Evolutionary conservation across 768 basidiomycete genomes (phyloP).

Genomic region (Macrocybe gigantea): DNA sequence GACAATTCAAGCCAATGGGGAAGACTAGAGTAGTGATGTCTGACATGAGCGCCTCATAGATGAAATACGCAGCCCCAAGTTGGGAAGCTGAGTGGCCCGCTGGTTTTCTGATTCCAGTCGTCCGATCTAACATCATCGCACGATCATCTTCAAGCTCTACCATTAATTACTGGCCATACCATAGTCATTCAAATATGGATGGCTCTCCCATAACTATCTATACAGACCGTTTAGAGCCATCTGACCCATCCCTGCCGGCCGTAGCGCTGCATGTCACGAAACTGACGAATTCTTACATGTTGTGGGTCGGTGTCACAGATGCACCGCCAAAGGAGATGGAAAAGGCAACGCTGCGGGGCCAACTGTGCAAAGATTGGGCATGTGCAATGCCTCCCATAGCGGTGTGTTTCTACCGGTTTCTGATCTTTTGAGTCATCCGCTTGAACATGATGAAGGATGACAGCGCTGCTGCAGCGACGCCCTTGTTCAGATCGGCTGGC

Average conservation of each 20-base stretch:
- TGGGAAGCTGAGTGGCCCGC: no score
- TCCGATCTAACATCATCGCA: slow-evolving; percentile 1
- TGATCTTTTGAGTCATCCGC: not conserved
- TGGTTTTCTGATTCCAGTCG: no score
- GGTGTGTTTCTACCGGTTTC: slow-evolving; percentile 21
- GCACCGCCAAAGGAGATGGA: slow-evolving; percentile 35
- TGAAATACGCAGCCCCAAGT: no score
- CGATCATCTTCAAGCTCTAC: no score
- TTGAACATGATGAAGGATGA: slow-evolving; percentile 18
- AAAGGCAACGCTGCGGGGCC: slow-evolving; percentile 47
- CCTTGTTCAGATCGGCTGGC: slow-evolving; percentile 55
- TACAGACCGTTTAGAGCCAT: slow-evolving; percentile 27
- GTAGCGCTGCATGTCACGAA: slow-evolving; percentile 62
- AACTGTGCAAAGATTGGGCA: slow-evolving; percentile 71
- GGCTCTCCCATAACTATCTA: no score
- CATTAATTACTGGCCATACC: no score
- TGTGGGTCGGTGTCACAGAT: slow-evolving; percentile 71
- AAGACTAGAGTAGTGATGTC: no score
- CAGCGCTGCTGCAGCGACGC: slow-evolving; percentile 44
- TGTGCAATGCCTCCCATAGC: slow-evolving; percentile 65
- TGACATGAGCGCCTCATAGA: no score
- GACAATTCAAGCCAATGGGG: no score
- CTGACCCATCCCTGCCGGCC: slow-evolving; percentile 46
- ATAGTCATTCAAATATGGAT: no score
- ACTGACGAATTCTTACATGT: slow-evolving; percentile 72